Conservation (phyloP, 805 yeast genomes). For the Cyberlindnera amylophila region DNA sequence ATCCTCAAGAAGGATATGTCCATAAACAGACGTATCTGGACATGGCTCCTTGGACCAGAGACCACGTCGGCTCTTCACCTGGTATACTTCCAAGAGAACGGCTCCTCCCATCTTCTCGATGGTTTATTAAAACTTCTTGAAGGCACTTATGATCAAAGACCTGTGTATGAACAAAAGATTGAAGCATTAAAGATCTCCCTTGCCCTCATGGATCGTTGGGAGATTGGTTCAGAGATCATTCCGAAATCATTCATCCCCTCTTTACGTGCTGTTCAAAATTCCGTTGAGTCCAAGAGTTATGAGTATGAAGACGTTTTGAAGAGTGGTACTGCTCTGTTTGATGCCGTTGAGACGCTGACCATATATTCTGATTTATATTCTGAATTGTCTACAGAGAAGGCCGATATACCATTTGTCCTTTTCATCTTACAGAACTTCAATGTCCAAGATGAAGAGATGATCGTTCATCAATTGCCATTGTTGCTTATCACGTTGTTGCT, state of each 20-base stretch:
- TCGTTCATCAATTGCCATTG: conserved; percentile 70
- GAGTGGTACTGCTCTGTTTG: conserved; percentile 70
- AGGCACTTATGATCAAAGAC: conserved; percentile 26
- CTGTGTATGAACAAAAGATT: conserved; percentile 33
- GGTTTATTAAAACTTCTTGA: conserved; percentile 52
- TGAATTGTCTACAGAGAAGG: conserved; percentile 32
- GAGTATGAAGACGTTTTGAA: conserved; percentile 44
- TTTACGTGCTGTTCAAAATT: conserved; percentile 43
- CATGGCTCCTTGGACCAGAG: conserved; percentile 87
- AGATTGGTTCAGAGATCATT: conserved; percentile 72
- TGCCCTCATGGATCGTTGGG: conserved; percentile 91
- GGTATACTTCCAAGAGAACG: conserved; percentile 57
- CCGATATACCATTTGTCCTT: conserved; percentile 44
- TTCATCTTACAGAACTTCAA: conserved; percentile 66
- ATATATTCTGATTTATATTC: conserved; percentile 68
- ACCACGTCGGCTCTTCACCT: conserved; percentile 13
- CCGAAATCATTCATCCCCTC: conserved; percentile 69
- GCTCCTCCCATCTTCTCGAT: conserved; percentile 42
- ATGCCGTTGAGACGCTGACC: conserved; percentile 74
- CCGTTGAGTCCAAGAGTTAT: conserved; percentile 21
- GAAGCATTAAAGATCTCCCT: conserved; percentile 62
- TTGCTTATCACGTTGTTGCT: conserved; percentile 48
- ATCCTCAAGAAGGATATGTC: conserved; percentile 89
- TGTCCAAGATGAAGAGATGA: conserved; percentile 84
- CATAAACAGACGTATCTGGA: conserved; percentile 88